Conservation (phyloP, 495 filamentous ascomycete genomes). For the Daldinia loculata region DNA sequence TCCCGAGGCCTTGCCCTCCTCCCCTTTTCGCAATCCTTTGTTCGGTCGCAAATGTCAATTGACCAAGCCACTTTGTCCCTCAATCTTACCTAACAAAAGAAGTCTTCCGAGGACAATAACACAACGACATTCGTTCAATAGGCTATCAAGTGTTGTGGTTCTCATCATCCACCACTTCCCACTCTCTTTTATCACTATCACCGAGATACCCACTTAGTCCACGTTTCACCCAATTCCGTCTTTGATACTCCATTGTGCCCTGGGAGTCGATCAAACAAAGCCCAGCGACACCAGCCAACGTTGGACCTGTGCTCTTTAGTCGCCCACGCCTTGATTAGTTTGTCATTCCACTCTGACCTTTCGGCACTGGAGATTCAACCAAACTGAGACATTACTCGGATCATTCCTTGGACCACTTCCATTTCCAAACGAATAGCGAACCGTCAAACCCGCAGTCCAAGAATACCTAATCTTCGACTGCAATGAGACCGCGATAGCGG, state of each 20-base stretch:
- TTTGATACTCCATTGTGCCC: conserved; percentile 37
- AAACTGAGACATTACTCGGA: conserved; percentile 30
- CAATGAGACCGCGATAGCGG: conserved; percentile 36
- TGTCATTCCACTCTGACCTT: conserved; percentile 12
- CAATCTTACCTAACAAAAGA: neutral
- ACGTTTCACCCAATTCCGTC: conserved; percentile 27
- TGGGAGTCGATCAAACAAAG: conserved; percentile 39
- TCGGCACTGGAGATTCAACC: conserved; percentile 16
- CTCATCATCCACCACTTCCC: neutral
- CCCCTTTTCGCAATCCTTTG: conserved; percentile 12
- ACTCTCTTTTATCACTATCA: conserved; percentile 11
- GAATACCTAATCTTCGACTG: conserved; percentile 16
- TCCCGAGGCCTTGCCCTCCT: conserved; percentile 13
- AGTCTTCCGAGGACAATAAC: neutral
- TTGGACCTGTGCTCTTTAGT: conserved; percentile 18
- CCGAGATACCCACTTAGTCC: conserved; percentile 22
- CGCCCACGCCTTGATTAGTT: neutral
- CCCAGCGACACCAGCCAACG: conserved; percentile 28
- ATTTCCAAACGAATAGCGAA: neutral
- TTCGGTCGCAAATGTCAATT: conserved; percentile 9
- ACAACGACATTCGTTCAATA: conserved; percentile 22
- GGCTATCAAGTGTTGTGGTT: neutral
- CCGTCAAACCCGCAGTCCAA: conserved; percentile 6
- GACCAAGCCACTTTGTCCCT: neutral
- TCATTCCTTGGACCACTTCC: conserved; percentile 15